Evolutionary conservation across 805 yeast genomes (phyloP).

Genomic region (Dipodascopsis tothii): DNA sequence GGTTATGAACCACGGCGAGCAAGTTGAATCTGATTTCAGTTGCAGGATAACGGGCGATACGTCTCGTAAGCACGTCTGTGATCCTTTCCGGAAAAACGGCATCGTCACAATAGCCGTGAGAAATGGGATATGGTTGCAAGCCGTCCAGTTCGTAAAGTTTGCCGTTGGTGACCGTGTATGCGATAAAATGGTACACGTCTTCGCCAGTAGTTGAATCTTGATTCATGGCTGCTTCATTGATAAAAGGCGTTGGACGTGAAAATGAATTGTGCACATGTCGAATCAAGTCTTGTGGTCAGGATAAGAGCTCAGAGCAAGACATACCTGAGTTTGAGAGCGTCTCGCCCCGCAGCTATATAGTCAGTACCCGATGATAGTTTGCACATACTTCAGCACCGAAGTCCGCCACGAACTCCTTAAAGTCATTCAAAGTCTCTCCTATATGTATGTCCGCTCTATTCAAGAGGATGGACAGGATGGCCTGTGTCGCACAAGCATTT

Average conservation of each 20-base stretch:
- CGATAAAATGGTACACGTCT: constrained; percentile 52
- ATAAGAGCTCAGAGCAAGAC: constrained; percentile 44
- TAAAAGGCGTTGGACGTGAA: constrained; percentile 46
- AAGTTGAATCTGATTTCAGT: constrained; percentile 52
- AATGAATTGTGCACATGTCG: constrained; percentile 56
- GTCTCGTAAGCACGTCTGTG: constrained; percentile 39
- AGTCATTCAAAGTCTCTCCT: constrained; percentile 44
- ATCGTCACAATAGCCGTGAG: constrained; percentile 40
- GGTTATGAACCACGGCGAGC: constrained; percentile 47
- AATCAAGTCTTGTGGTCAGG: constrained; percentile 36
- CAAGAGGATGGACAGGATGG: constrained; percentile 51
- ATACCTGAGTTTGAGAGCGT: constrained; percentile 51
- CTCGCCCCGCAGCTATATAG: constrained; percentile 45
- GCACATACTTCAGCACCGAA: constrained; percentile 40
- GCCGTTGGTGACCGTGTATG: constrained; percentile 43
- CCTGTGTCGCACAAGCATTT: constrained; percentile 71
- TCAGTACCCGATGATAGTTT: neutral
- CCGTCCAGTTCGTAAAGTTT: constrained; percentile 58
- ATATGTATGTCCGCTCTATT: constrained; percentile 39
- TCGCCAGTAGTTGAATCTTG: constrained; percentile 29
- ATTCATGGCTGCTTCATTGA: constrained; percentile 36
- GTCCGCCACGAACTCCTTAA: constrained; percentile 43
- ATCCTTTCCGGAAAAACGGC: constrained; percentile 39
- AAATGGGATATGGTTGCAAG: constrained; percentile 47
- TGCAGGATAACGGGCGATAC: constrained; percentile 41